Evolutionary conservation across 2,329 filamentous ascomycete species (phyloP), one percentile per base, ranked within the genome.

Genomic region (Fusarium buxicola): DNA sequence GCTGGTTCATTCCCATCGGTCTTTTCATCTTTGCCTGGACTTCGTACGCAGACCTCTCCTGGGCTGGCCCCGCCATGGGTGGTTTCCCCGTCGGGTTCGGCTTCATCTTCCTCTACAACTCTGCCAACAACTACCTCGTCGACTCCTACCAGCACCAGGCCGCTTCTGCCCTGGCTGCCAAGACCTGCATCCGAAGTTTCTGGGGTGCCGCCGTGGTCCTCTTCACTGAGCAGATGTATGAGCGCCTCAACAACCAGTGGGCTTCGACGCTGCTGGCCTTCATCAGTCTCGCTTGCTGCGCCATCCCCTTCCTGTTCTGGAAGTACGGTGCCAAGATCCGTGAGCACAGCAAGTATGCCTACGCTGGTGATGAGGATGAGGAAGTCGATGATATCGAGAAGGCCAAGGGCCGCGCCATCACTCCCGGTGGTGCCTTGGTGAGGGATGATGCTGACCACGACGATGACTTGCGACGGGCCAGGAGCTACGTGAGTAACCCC

Each of bases 231-330:
- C 91, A 94, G 75, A 94, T 95, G 91, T 93, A 92, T 75, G 75
- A 82, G 43, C 83, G 87, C 3, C 81, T 94, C 12, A 87, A 87
- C 8, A 83, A 92, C 75, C 87, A 92, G 73, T 94, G 92, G 91
- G 92, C 92, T 0, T 87, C 86, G 45, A 83, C 84, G 0, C 81
- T 95, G 9, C 78, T 95, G 8, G 91, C 85, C 0, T 94, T 94
- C 68, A 82, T 96, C 66, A 86, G 84, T 13, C 78, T 96, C 7
- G 89, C 86, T 0, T 96, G 92, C 78, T 96, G 92, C 74, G 86
- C 82, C 1, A 96, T 96, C 65, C 92, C 92, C 0, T 96, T 89
- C 73, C 75, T 92, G 24, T 96, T 97, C 77, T 96, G 90, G 81
- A 86, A 81, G 70, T 92, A 86, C 68, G 92, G 92, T 4, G 91